Base-by-base conservation (phyloP, 1,139 yeast species). In the Suhomyces ambrosiae region DNA sequence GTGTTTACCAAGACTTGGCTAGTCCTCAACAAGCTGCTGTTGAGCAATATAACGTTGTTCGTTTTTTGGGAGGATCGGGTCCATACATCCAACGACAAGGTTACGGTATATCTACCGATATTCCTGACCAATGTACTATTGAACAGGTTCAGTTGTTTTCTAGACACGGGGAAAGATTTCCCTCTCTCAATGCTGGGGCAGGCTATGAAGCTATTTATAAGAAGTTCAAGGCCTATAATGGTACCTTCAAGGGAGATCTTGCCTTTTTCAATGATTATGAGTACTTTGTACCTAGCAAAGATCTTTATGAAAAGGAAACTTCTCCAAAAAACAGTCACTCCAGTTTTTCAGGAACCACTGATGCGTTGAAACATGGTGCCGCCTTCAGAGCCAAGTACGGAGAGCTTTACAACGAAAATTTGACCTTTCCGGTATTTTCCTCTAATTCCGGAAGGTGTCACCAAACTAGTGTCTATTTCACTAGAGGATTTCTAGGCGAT, bases 131-230 rank as follows among this genome's bases (percentile, higher is more conserved):
- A 33, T 77, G 86, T 53, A 56, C 63, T 7, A 67, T 82, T 33
- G 81, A 80, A 44, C 88, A 81, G 56, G 86, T 82, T n/a, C 81
- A 79, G 46, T 60, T 79, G 43, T 61, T 79, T 34, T 69, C 75
- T 41, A 74, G 92, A 54, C 92, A 85, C 50, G 92, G 90, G n/a
- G 89, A 82, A 53, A 65, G 92, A 50, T 84, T 69, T 54, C 88
- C 87, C 32, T 46, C 54, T 29, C 41, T 39, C 16, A 40, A 26
- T 7, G 30, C 23, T 3, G 53, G 51, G 3, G 23, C 29, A n/a
- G 31, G n/a, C 22, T 33, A 38, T 28, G 48, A 58, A 31, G 47
- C 48, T 7, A 40, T 61, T 26, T 38, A 50, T 38, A 31, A 46
- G 8, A 60, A 56, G 39, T 49, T 62, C 34, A 32, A 50, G 34